These are phyloP conservation scores for Fragilaria radians DNA, from an alignment of 108 stramenopile genomes.

Conservation along the genomic window DNA sequence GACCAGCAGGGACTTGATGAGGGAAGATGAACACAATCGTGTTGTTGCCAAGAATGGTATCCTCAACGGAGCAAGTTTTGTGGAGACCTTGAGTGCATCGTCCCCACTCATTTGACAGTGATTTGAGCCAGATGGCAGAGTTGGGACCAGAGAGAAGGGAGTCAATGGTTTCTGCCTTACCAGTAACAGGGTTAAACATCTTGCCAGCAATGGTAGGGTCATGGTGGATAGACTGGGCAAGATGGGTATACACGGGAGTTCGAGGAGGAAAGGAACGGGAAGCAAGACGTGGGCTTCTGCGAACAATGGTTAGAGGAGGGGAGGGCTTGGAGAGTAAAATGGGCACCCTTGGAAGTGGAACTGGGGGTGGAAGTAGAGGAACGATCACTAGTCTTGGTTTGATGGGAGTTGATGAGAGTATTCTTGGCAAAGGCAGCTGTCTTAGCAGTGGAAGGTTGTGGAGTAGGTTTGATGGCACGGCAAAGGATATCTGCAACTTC, in stretches of 20 bases:
- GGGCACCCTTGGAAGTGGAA: constrained; percentile 1
- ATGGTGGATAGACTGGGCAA: neutral
- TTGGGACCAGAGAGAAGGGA: neutral
- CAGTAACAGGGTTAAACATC: neutral
- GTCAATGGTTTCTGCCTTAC: neutral
- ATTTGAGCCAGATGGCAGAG: constrained; percentile 8
- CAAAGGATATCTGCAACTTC: neutral
- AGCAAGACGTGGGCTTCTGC: neutral
- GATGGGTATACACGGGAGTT: neutral
- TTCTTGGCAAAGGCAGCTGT: too few species aligned
- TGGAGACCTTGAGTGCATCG: constrained; percentile 13
- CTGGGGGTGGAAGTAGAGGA: neutral
- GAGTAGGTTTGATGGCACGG: neutral
- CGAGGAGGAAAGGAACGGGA: neutral
- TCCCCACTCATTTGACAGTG: constrained; percentile 14
- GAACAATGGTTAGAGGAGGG: neutral
- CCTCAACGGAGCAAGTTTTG: neutral
- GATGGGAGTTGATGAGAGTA: constrained; percentile 6
- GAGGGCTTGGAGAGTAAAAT: neutral
- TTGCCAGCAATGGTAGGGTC: constrained; percentile 1
- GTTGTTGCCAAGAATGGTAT: constrained; percentile 1
- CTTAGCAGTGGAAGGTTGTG: too few species aligned
- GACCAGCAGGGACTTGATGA: constrained; percentile 13
- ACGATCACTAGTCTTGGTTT: neutral
- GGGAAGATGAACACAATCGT: constrained; percentile 22